These are phyloP conservation scores for Warburgia ugandensis DNA, from an alignment of 164 flowering plant genomes.

Conservation along the genomic window DNA sequence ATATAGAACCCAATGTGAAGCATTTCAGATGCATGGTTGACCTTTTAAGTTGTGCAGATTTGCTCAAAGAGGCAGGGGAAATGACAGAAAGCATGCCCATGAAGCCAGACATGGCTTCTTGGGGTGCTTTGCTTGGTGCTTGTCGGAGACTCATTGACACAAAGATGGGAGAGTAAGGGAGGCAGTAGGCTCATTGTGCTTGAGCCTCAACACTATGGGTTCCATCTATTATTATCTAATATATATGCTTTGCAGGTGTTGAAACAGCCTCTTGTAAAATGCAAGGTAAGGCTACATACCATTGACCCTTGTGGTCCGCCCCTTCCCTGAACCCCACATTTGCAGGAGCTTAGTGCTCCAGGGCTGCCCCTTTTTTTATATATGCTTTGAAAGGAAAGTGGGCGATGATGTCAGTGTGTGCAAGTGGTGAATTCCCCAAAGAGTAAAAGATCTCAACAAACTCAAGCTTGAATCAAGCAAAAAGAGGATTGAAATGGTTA, in stretches of 20 bases:
- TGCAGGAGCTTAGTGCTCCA: too few relatives aligned
- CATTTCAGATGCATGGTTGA: slow-evolving; percentile 55
- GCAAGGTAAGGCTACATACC: too few relatives aligned
- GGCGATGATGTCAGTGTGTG: too few relatives aligned
- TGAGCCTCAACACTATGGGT: slow-evolving; percentile 39
- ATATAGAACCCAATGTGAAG: slow-evolving; percentile 33
- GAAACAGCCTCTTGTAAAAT: too few relatives aligned
- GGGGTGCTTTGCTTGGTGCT: slow-evolving; percentile 50
- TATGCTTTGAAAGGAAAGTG: too few relatives aligned
- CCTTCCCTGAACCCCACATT: too few relatives aligned
- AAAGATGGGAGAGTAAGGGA: slow-evolving; percentile 32
- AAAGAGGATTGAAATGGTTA: too few relatives aligned
- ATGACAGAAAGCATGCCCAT: slow-evolving; percentile 35
- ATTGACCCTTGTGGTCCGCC: too few relatives aligned
- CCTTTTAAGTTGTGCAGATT: slow-evolving; percentile 39
- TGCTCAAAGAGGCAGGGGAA: slow-evolving; percentile 38
- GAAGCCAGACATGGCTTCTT: slow-evolving; percentile 36
- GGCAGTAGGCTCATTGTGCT: slow-evolving; percentile 32
- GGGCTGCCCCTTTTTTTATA: too few relatives aligned
- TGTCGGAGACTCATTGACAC: slow-evolving; percentile 28
- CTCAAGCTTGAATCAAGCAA: too few relatives aligned
- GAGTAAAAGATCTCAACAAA: too few relatives aligned
- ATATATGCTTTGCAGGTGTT: slow-evolving; percentile 34
- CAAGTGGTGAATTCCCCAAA: too few relatives aligned
- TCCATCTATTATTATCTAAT: slow-evolving; percentile 36